Conservation (phyloP, 139 green algal genomes). For the Chlamydomonas sphaeroides region DNA sequence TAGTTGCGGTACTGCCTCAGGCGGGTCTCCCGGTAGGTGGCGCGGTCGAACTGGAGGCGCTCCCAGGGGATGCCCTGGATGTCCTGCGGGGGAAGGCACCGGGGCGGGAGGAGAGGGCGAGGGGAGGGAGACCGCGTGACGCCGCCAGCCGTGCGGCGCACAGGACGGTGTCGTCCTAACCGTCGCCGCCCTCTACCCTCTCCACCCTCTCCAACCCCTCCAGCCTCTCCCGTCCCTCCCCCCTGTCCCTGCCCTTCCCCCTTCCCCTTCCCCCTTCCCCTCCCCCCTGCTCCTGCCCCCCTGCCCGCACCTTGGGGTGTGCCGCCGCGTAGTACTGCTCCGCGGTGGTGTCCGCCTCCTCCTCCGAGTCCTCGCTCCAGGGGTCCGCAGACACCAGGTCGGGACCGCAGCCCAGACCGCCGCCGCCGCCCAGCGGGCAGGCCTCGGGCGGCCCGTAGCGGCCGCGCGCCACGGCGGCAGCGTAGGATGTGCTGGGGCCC, state of each 20-base stretch:
- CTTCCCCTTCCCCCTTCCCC: too few relatives aligned
- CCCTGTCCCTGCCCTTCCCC: too few relatives aligned
- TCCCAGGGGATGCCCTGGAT: constrained; percentile 89
- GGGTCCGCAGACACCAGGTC: neutral
- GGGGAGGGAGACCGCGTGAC: neutral
- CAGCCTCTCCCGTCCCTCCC: too few relatives aligned
- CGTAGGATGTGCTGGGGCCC: too few relatives aligned
- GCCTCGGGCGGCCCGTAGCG: neutral
- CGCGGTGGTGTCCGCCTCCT: constrained; percentile 48
- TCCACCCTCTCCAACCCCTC: too few relatives aligned
- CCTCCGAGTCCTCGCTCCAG: constrained; percentile 41
- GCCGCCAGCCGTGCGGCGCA: too few relatives aligned
- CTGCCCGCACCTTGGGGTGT: constrained; percentile 17
- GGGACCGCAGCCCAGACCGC: neutral
- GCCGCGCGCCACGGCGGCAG: neutral
- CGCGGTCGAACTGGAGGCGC: constrained; percentile 77
- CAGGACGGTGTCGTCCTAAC: too few relatives aligned
- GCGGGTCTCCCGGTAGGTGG: constrained; percentile 71
- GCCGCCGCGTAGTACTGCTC: constrained; percentile 28
- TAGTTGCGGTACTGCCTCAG: constrained; percentile 88
- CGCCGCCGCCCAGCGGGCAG: too few relatives aligned
- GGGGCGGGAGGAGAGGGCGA: neutral
- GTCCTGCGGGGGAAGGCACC: constrained; percentile 2
- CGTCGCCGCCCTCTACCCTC: too few relatives aligned
- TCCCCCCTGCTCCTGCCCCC: too few relatives aligned